A percentile compares a stretch with the other conserved stretches of the same genome.
These are phyloP conservation scores for Serendipita sp. DNA, from an alignment of 768 basidiomycete species.

Conservation along the genomic window DNA sequence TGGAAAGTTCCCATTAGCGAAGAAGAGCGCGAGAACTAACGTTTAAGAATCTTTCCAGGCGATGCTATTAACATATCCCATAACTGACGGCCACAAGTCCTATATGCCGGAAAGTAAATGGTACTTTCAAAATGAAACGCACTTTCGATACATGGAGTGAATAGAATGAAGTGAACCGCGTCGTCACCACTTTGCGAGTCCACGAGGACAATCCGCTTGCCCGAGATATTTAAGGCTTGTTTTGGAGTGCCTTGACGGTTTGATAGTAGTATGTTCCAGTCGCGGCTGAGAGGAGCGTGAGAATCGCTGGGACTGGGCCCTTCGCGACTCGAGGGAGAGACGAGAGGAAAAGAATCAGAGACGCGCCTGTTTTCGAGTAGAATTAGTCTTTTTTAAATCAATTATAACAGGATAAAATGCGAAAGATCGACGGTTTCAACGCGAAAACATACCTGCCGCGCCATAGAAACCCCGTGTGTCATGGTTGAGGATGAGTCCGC, in stretches of 20 bases:
- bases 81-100: too few relatives aligned
- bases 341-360: constrained; percentile 55
- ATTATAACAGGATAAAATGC: neutral
- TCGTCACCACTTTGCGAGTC: too few relatives aligned
- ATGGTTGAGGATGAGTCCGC: constrained; percentile 57
- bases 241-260: neutral
- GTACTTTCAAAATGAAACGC: too few relatives aligned
- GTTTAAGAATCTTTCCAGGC: too few relatives aligned
- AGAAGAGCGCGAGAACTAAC: too few relatives aligned
- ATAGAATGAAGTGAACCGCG: too few relatives aligned
- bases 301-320: constrained; percentile 52
- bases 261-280: constrained; percentile 45
- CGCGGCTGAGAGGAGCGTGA: constrained; percentile 45
- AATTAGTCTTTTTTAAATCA: neutral
- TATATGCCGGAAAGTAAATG: too few relatives aligned
- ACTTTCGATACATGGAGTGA: too few relatives aligned
- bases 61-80: too few relatives aligned
- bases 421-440: neutral
- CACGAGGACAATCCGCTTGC: too few relatives aligned
- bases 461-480: constrained; percentile 59
- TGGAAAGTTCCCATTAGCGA: too few relatives aligned
- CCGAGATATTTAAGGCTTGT: neutral
- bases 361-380: constrained; percentile 38
- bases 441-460: constrained; percentile 38
- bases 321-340: constrained; percentile 58